Evolutionary conservation across 139 green algal species (phyloP).

Genomic region (Tetraselmis chui): DNA sequence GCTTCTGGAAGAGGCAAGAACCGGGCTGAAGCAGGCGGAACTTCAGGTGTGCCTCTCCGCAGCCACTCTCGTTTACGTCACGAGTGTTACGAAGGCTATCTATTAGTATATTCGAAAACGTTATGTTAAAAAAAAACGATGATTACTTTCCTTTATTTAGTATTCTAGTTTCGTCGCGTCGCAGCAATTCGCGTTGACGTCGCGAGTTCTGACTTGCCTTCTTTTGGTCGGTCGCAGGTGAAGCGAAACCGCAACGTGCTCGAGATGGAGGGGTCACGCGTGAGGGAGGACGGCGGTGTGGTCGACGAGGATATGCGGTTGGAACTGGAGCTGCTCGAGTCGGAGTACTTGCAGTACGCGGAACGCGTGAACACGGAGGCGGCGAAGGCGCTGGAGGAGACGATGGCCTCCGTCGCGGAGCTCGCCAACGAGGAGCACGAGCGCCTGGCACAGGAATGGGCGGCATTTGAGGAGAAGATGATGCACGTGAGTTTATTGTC

Average conservation of each 20-base stretch:
- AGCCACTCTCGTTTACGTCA: too few species aligned
- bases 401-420: background rate
- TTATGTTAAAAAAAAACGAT: too few species aligned
- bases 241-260: background rate
- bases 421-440: background rate
- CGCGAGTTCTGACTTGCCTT: too few species aligned
- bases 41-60: too few species aligned
- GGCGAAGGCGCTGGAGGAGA: background rate
- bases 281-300: background rate
- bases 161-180: too few species aligned
- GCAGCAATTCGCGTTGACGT: too few species aligned
- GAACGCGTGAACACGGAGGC: background rate
- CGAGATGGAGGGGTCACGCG: background rate
- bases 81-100: too few species aligned
- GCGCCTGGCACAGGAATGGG: background rate
- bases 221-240: too few species aligned
- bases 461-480: background rate
- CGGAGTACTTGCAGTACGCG: background rate
- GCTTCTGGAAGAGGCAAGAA: background rate
- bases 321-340: background rate
- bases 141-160: too few species aligned
- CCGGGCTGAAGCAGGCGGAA: background rate
- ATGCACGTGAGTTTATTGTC: background rate
- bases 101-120: too few species aligned
- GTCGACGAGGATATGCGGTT: background rate